Conservation (phyloP, 2,329 filamentous ascomycete genomes). For the Alternaria novae-zelandiae region DNA sequence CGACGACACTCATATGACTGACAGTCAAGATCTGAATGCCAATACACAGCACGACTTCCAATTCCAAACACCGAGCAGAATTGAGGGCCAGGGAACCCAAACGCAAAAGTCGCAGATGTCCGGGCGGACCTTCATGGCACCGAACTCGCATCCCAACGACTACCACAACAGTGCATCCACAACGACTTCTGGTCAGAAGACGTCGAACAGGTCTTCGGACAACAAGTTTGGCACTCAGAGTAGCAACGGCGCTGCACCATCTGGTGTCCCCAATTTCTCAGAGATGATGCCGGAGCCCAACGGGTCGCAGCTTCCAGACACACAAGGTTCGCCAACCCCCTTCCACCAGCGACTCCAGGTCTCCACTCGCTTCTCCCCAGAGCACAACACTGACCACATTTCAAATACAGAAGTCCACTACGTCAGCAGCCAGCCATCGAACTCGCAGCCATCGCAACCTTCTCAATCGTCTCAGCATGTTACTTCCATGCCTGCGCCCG, state of each 20-base stretch:
- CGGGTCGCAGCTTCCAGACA: conserved; percentile 69
- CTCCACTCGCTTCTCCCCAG: conserved; percentile 11
- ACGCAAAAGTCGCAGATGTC: conserved; percentile 70
- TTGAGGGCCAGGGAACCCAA: conserved; percentile 47
- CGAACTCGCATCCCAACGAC: conserved; percentile 65
- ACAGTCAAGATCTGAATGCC: conserved; percentile 49
- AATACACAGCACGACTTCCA: conserved; percentile 39
- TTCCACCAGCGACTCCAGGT: conserved; percentile 21
- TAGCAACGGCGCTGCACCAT: conserved; percentile 66
- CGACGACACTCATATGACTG: conserved; percentile 55
- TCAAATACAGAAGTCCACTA: conserved; percentile 38
- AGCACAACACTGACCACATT: conserved; percentile 24
- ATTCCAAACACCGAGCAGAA: conserved; percentile 41
- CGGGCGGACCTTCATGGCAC: conserved; percentile 64
- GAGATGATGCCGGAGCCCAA: conserved; percentile 57
- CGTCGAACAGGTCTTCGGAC: conserved; percentile 73
- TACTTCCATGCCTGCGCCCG: conserved; percentile 45
- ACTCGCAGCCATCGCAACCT: conserved; percentile 47
- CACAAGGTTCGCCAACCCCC: conserved; percentile 59
- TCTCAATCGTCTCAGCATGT: conserved; percentile 46
- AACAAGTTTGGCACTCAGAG: conserved; percentile 77
- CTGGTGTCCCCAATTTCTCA: conserved; percentile 63
- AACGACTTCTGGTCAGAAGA: conserved; percentile 81
- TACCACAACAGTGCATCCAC: conserved; percentile 88
- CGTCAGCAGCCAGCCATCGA: conserved; percentile 45